Percentiles rank a stretch among this genome's conserved stretches.
Evolutionary conservation across 495 filamentous ascomycete genomes (phyloP).

Genomic region (Penicillium lividum): DNA sequence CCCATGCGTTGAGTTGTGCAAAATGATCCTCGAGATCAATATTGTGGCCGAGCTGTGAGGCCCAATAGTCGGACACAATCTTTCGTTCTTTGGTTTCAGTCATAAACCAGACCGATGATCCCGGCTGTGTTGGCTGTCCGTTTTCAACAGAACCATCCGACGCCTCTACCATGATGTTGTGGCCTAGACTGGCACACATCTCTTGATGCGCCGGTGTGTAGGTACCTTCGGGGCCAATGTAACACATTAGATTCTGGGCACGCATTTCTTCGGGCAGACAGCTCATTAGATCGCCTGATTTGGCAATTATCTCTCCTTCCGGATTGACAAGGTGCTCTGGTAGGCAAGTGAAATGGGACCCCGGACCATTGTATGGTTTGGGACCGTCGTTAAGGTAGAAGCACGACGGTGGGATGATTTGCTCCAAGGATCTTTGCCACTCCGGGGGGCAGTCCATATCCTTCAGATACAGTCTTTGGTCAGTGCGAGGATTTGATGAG

Average conservation of each 20-base stretch:
- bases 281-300: conserved; percentile 90
- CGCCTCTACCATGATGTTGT: conserved; percentile 96
- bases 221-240: conserved; percentile 95
- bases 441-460: conserved; percentile 89
- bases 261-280: conserved; percentile 81
- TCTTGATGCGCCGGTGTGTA: conserved; percentile 96
- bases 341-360: conserved; percentile 10
- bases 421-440: conserved; percentile 77
- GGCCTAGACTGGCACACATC: conserved; percentile 94
- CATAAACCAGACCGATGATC: conserved; percentile 98
- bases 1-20: conserved; percentile 90
- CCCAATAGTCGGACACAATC: conserved; percentile 86
- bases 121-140: conserved; percentile 68
- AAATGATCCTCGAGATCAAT: conserved; percentile 96
- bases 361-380: conserved; percentile 50
- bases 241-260: conserved; percentile 97
- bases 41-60: conserved; percentile 87
- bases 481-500: conserved; percentile 66
- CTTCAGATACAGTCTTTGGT: conserved; percentile 89
- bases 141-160: conserved; percentile 59
- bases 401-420: conserved; percentile 71
- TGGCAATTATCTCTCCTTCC: conserved; percentile 42
- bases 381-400: conserved; percentile 87
- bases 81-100: conserved; percentile 88
- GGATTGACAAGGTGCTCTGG: conserved; percentile 4